Evolutionary conservation across 164 flowering plant species (phyloP).

Genomic region (Vitis labrusca): DNA sequence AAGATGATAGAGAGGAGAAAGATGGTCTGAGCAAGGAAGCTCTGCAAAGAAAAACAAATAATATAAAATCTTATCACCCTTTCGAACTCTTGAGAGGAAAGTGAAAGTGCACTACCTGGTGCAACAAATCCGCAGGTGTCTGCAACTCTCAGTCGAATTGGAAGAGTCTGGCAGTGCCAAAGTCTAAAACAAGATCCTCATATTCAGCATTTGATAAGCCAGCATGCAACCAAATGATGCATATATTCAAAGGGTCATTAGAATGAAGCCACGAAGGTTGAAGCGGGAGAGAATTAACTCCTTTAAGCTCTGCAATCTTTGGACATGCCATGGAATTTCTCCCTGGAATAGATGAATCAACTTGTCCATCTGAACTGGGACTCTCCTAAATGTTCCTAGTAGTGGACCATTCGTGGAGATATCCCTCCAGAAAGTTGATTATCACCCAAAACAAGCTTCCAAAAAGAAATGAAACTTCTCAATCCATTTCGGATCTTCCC

Average conservation of each 20-base stretch:
- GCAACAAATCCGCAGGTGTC: slow-evolving; percentile 14
- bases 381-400: background rate
- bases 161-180: slow-evolving; percentile 12
- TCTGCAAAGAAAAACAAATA: slow-evolving; percentile 4
- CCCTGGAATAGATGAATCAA: slow-evolving; percentile 13
- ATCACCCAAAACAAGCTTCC: background rate
- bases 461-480: background rate
- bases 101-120: slow-evolving; percentile 1
- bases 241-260: slow-evolving; percentile 1
- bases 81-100: background rate
- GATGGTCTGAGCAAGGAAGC: slow-evolving; percentile 16
- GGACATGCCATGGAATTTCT: background rate
- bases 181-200: slow-evolving; percentile 13
- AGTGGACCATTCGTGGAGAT: slow-evolving; percentile 10
- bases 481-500: slow-evolving; percentile 18
- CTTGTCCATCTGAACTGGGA: slow-evolving; percentile 9
- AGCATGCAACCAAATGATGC: background rate
- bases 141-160: slow-evolving; percentile 6
- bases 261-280: slow-evolving; percentile 10
- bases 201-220: slow-evolving; percentile 1
- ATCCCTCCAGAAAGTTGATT: slow-evolving; percentile 16
- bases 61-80: background rate
- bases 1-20: slow-evolving; percentile 13
- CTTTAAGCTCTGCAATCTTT: slow-evolving; percentile 1
- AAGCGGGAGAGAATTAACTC: slow-evolving; percentile 11